Conservation (phyloP, 352 stramenopile genomes). For the Thraustochytrium sp. region DNA sequence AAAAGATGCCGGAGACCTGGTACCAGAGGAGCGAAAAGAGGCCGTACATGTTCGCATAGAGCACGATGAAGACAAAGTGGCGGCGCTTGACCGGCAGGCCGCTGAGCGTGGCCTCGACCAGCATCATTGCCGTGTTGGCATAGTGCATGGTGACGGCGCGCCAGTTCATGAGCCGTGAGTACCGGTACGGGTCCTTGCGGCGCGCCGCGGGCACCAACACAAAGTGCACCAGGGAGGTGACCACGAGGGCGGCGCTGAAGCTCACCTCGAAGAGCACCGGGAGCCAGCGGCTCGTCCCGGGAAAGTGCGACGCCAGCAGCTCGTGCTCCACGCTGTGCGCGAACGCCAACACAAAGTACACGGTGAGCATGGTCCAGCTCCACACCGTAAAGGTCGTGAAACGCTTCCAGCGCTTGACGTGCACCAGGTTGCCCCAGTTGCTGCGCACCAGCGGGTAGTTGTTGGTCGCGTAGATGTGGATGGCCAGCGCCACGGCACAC, state of each 20-base stretch:
- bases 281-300: neutral
- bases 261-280: slow-evolving; percentile 33
- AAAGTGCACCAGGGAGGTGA: slow-evolving; percentile 39
- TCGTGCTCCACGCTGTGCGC: neutral
- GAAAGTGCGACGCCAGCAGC: neutral
- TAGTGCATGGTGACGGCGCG: slow-evolving; percentile 9
- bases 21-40: neutral
- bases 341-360: neutral
- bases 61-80: neutral
- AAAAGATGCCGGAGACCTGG: slow-evolving; percentile 20
- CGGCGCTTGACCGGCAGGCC: neutral
- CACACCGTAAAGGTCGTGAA: slow-evolving; percentile 31
- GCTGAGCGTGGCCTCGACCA: slow-evolving; percentile 1
- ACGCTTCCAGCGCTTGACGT: neutral
- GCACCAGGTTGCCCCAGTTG: slow-evolving; percentile 10
- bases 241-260: slow-evolving; percentile 30
- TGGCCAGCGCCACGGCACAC: neutral
- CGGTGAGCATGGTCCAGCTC: slow-evolving; percentile 6
- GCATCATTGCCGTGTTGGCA: slow-evolving; percentile 15
- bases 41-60: slow-evolving; percentile 2
- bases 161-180: slow-evolving; percentile 11
- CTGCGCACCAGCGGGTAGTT: slow-evolving; percentile 8
- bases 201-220: slow-evolving; percentile 8
- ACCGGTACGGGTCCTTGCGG: slow-evolving; percentile 18
- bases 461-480: slow-evolving; percentile 21